Base-by-base conservation (phyloP, 768 basidiomycete genomes). In the Boletellus emodensis region DNA sequence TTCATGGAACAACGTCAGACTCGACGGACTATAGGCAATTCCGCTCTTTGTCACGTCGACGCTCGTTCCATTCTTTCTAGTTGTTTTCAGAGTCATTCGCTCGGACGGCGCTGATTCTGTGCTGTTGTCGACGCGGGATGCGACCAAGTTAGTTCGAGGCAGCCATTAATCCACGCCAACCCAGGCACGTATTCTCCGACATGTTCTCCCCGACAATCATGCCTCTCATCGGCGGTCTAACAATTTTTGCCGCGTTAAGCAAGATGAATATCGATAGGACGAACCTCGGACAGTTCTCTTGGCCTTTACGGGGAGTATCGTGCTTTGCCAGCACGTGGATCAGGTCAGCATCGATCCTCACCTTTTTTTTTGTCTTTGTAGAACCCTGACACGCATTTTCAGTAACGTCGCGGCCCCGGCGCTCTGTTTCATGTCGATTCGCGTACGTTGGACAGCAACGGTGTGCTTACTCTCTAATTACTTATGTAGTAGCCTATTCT, bases 301-400 rank as follows among this genome's bases (percentile, higher is more conserved):
- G 40, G 86, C 92, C 0, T 90, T 97, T 67, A 98, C 98, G n/a
- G 96, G 83, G 76, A 39, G 94, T 99, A 15, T 88, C 94, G 2
- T 97, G 94, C 63, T 99, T 99, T 65, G 93, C 94, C 3, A 94
- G 90, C 69, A 99, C 97, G 95, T 98, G 94, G 96, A 98, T 99
- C 61, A 94, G 88, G 87, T 86, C 48, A 40, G 70, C 55, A 44
- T n/a, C 10, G 6, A 24, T 36, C 2, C 14, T 26, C 17, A 5
- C 11, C 30, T 35, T 8, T 14, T 40, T 12, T 36, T 7, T 40
- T 40, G 12, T 40, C 40, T n/a, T 24, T 51, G 12, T 32, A 11
- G 39, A 38, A 36, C 39, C 24, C 48, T 56, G 55, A 42, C 53
- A 46, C 22, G 5, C 34, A 34, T 45, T 49, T 32, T 48, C 46